These are phyloP conservation scores for Lentinus brumalis DNA, from an alignment of 768 basidiomycete species.

Conservation along the genomic window DNA sequence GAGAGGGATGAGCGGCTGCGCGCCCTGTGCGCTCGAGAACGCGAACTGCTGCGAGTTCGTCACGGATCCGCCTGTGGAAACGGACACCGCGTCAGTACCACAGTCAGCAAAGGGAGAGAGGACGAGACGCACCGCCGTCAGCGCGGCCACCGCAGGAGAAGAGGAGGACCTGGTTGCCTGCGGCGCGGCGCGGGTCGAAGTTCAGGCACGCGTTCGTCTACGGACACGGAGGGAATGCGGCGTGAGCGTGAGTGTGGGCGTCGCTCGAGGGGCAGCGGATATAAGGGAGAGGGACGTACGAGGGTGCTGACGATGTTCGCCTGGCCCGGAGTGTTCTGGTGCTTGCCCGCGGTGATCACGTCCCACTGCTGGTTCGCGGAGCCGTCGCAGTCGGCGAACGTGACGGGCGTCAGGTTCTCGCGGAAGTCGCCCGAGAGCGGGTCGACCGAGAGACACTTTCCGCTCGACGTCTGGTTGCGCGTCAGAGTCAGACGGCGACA, in stretches of 20 bases:
- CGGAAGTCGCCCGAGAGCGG: conserved; percentile 1
- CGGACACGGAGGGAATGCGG: too few species aligned
- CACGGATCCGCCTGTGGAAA: not conserved
- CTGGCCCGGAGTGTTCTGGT: not conserved
- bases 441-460: not conserved
- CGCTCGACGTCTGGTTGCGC: not conserved
- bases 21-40: not conserved
- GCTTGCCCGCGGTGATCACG: conserved; percentile 2
- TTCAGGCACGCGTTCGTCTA: not conserved
- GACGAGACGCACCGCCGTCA: not conserved
- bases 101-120: too few species aligned
- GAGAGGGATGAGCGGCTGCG: not conserved
- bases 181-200: conserved; percentile 7
- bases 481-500: not conserved
- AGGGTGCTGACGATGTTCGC: not conserved
- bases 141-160: conserved; percentile 12
- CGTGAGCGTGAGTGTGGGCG: too few species aligned
- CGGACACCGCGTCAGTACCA: too few species aligned
- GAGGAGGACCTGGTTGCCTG: conserved; percentile 3
- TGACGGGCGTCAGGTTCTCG: conserved; percentile 2
- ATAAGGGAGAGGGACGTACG: too few species aligned
- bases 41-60: not conserved
- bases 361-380: not conserved
- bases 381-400: not conserved
- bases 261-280: too few species aligned